A percentile compares a stretch with the other conserved stretches of the same genome.
phyloP scores from a whole-genome alignment of 371 early-diverging fungal species.

The Lichtheimia corymbifera region DNA sequence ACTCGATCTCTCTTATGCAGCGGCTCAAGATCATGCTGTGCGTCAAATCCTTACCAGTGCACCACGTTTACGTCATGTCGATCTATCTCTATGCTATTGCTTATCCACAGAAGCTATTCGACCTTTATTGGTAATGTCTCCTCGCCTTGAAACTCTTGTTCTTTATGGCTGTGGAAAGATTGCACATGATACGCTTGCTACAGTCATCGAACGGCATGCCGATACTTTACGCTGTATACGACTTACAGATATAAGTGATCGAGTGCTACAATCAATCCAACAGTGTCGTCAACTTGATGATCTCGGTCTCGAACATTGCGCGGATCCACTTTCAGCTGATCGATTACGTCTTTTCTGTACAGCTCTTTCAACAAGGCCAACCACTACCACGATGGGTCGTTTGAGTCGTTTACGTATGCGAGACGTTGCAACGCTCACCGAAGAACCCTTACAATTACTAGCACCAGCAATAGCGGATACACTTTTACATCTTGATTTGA shows the following conservation, averaged over 20 bases:
- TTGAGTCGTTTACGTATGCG: slow-evolving; percentile 35
- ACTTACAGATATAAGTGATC: slow-evolving; percentile 41
- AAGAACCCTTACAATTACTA: slow-evolving; percentile 23
- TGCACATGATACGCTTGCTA: slow-evolving; percentile 24
- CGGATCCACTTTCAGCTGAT: slow-evolving; percentile 22
- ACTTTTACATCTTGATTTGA: slow-evolving; percentile 37
- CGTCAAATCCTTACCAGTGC: slow-evolving; percentile 27
- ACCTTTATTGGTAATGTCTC: slow-evolving; percentile 29
- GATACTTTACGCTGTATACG: slow-evolving; percentile 29
- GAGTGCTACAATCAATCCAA: slow-evolving; percentile 32
- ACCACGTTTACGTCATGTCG: slow-evolving; percentile 29
- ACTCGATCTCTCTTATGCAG: slow-evolving; percentile 45
- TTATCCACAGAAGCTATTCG: slow-evolving; percentile 41
- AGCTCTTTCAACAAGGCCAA: not conserved
- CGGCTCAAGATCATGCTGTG: slow-evolving; percentile 41
- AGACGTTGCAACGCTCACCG: slow-evolving; percentile 36
- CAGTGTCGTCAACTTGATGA: slow-evolving; percentile 23
- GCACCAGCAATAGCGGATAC: slow-evolving; percentile 20
- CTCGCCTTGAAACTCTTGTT: slow-evolving; percentile 29
- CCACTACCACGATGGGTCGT: not conserved
- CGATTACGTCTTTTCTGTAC: slow-evolving; percentile 26
- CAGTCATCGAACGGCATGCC: slow-evolving; percentile 33
- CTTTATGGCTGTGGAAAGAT: slow-evolving; percentile 47
- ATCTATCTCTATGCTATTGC: slow-evolving; percentile 47
- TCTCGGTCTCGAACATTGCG: slow-evolving; percentile 46